These are phyloP conservation scores for Mortierella sp. DNA, from an alignment of 371 early-diverging fungal genomes.

Conservation along the genomic window DNA sequence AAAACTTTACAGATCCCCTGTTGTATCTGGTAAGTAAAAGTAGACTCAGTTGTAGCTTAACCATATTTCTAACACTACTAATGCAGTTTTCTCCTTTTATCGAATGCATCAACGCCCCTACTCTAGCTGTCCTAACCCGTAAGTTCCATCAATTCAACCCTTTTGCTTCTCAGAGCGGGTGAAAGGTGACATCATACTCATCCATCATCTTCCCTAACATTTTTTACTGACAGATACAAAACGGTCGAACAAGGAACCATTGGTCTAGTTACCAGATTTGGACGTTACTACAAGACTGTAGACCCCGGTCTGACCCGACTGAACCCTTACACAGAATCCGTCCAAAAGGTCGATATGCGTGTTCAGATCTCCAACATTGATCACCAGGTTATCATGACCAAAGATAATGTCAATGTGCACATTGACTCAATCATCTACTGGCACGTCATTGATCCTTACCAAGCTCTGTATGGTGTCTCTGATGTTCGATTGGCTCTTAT, in stretches of 20 bases:
- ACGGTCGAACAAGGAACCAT: constrained; percentile 67
- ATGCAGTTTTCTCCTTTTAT: background rate
- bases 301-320: constrained; percentile 90
- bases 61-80: background rate
- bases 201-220: background rate
- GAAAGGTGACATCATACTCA: background rate
- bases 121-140: constrained; percentile 83
- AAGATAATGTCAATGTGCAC: constrained; percentile 61
- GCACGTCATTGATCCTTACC: constrained; percentile 86
- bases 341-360: constrained; percentile 79
- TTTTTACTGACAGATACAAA: constrained; percentile 27
- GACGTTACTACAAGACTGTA: constrained; percentile 88
- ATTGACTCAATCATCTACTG: constrained; percentile 92
- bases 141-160: constrained; percentile 44
- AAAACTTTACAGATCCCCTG: constrained; percentile 29
- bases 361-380: constrained; percentile 83
- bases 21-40: constrained; percentile 33
- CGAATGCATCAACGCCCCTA: constrained; percentile 59
- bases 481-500: constrained; percentile 81
- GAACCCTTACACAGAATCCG: constrained; percentile 80
- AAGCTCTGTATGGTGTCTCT: constrained; percentile 80
- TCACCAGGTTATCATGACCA: constrained; percentile 85
- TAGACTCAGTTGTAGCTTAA: no score
- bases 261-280: constrained; percentile 84
- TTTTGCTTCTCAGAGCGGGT: background rate